Conservation (phyloP, 2,329 filamentous ascomycete genomes). For the Stachybotrys chartarum region DNA sequence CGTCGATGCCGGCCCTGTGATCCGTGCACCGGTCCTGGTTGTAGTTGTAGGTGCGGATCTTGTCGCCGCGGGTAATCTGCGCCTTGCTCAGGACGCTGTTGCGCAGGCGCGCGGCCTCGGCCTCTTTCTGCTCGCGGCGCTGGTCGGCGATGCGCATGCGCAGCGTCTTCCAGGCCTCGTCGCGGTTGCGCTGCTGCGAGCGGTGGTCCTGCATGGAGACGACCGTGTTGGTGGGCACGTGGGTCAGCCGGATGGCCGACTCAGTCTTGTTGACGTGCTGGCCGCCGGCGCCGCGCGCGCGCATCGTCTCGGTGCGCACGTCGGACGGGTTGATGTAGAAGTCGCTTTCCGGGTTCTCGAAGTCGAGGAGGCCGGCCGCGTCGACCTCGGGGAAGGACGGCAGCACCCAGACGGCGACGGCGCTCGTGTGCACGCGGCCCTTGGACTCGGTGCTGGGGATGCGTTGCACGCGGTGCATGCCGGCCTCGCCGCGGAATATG, state of each 20-base stretch:
- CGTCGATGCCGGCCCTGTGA: slow-evolving; percentile 72
- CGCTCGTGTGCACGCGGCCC: slow-evolving; percentile 88
- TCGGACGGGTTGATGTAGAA: slow-evolving; percentile 85
- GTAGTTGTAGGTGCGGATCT: slow-evolving; percentile 88
- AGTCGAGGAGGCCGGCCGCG: slow-evolving; percentile 46
- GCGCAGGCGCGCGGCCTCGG: slow-evolving; percentile 65
- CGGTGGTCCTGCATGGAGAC: slow-evolving; percentile 91
- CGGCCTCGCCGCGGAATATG: slow-evolving; percentile 75
- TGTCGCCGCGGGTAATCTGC: slow-evolving; percentile 84
- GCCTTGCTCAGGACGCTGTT: slow-evolving; percentile 73
- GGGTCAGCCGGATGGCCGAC: slow-evolving; percentile 87
- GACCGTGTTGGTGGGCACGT: slow-evolving; percentile 76
- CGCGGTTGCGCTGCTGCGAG: slow-evolving; percentile 83
- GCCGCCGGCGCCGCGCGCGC: slow-evolving; percentile 83
- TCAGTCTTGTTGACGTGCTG: slow-evolving; percentile 99
- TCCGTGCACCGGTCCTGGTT: slow-evolving; percentile 74
- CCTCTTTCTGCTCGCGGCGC: slow-evolving; percentile 75
- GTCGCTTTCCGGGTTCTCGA: slow-evolving; percentile 80
- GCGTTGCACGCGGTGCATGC: slow-evolving; percentile 91
- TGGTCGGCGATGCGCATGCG: slow-evolving; percentile 75
- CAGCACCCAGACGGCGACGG: slow-evolving; percentile 85
- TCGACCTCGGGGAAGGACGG: slow-evolving; percentile 65
- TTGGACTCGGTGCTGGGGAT: slow-evolving; percentile 87
- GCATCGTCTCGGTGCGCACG: slow-evolving; percentile 81
- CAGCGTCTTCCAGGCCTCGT: slow-evolving; percentile 79